Percentiles rank a stretch among this genome's conserved stretches.
Evolutionary conservation across 1,284 basidiomycete species (phyloP).

Genomic region (Phenoliferia sp.): DNA sequence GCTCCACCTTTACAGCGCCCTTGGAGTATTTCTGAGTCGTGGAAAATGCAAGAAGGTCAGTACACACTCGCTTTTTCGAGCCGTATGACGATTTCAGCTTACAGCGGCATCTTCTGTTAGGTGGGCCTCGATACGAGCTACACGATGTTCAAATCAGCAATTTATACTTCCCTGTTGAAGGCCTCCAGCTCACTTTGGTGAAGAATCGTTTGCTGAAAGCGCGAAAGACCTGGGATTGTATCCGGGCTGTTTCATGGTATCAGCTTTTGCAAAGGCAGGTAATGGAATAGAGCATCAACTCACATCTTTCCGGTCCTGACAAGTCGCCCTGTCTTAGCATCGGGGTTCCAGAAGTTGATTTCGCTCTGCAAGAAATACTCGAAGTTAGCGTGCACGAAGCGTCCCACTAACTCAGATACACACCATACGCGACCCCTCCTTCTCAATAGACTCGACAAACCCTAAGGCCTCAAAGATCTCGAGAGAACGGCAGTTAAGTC

Average conservation of each 20-base stretch:
- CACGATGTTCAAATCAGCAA: background rate
- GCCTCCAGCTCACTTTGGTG: conserved; percentile 25
- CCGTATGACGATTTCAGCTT: background rate
- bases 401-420: background rate
- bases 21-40: conserved; percentile 18
- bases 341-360: conserved; percentile 32
- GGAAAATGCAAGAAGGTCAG: background rate
- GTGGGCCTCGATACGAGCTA: conserved; percentile 34
- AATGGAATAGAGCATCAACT: background rate
- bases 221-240: conserved; percentile 36
- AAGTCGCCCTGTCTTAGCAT: conserved; percentile 21
- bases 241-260: conserved; percentile 17
- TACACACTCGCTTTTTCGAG: background rate
- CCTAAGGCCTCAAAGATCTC: conserved; percentile 59
- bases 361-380: conserved; percentile 6
- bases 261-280: background rate
- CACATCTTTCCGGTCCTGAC: conserved; percentile 23
- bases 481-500: conserved; percentile 68
- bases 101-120: conserved; percentile 31
- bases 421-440: conserved; percentile 31
- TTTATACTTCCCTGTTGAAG: background rate
- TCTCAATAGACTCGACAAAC: conserved; percentile 28
- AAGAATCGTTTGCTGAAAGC: conserved; percentile 37
- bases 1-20: conserved; percentile 29
- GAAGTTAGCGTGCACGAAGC: background rate